Evolutionary conservation across 2,329 filamentous ascomycete species (phyloP), one percentile per base, ranked within the genome.

Genomic region (Coniochaeta prunicola): DNA sequence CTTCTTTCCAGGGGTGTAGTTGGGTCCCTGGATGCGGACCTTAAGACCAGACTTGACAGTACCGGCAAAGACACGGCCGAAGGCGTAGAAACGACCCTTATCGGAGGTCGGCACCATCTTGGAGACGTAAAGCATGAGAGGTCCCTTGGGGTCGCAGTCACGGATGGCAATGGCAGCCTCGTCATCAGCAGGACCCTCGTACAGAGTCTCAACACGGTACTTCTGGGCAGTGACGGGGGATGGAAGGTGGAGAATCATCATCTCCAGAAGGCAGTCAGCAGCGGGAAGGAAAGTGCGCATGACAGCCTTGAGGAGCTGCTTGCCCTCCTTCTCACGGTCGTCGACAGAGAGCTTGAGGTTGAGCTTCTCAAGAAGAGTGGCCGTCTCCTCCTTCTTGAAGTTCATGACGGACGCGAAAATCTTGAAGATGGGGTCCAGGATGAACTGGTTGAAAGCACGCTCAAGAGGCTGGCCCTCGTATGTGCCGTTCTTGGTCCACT

Each of bases 91-190:
- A 82, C 94, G 93, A 80, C 94, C 94, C 89, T 97, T 97, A 76
- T 99, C 94, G 71, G 92, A 96, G 70, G 94, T 99, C 73, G 94
- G 94, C 74, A 99, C 94, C 94, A 99, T 99, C 91, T 99, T 99
- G 79, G 94, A 99, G 78, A 99, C 92, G 90, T 99, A 99, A 69
- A 97, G 85, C 94, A 99, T 99, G 80, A 99, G 94, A 72, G 93
- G 91, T 77, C 86, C 94, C 84, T 96, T 96, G 79, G 93, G 85
- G 78, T 99, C 91, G 78, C 94, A 97, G 85, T 97, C 92, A 72
- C 92, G 92, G 86, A 99, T 97, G 86, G 88, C 92, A 76, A 96
- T 90, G 82, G 90, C 92, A 70, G 88, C 87, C 78, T 91, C 89
- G 71, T 99, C 94, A 75, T 99, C 94, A 61, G 81, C 73, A 70